Base-by-base conservation (phyloP, 345 rosid species). In the Eucalyptus curtisii region DNA sequence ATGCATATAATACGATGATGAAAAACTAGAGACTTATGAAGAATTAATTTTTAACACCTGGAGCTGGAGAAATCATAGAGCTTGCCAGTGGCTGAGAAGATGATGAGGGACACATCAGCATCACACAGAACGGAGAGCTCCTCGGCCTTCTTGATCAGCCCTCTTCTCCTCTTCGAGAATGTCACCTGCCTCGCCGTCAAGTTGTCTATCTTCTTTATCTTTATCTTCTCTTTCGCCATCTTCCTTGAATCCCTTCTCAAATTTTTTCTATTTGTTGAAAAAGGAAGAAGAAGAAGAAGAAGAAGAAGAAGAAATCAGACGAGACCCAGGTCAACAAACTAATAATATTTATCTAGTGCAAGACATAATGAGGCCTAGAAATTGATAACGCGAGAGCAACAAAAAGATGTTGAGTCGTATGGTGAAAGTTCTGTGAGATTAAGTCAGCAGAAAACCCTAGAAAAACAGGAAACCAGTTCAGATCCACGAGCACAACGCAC, bases 91-190 rank as follows among this genome's bases (percentile, higher is more conserved):
- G 95, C 92, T 3, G 96, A 92, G 92, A 93, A 94, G 64, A 94
- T 49, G 89, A 94, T 89, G 86, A 94, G 88, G 85, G 93, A 94
- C 88, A 93, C 94, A 50, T 93, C 94, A 27, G 95, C 95, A 88
- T 93, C 95, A 10, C 96, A 93, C 20, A 93, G 92, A 86, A 93
- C 94, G 3, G 96, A 93, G 49, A 94, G 94, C 93, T 94, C 96
- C 86, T 90, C 89, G 44, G 95, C 94, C 90, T 94, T 94, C 90
- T 94, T 93, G 89, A 93, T 90, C 42, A 93, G 92, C 24, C 96
- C 94, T 89, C 93, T 90, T 40, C 94, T 92, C 89, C 96, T 89
- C 93, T 94, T 94, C 0, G 96, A 94, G 90, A 93, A 94, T 57
- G 96, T 93, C 88, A 94, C 94, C 90, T 93, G 95, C 91, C 96